phyloP scores from a whole-genome alignment of 2,329 filamentous ascomycete genomes.

The Aspergillus quadricinctus region DNA sequence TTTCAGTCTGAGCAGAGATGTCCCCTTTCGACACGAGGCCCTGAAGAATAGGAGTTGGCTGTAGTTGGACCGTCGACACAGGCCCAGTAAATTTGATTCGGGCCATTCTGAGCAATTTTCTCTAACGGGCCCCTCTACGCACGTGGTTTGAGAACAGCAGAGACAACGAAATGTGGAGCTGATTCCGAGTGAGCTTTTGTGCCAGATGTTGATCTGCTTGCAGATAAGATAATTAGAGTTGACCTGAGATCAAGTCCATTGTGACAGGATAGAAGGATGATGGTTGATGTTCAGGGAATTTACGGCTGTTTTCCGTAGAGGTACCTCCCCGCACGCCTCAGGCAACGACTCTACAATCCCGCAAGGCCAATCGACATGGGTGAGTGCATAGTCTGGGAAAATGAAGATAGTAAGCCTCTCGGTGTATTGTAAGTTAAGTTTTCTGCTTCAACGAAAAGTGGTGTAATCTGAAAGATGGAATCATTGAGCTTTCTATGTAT shows the following conservation, averaged over 20 bases:
- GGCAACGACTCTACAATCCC: neutral
- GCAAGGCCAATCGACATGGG: neutral
- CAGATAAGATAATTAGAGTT: neutral
- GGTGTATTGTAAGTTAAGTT: neutral
- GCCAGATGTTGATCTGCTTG: neutral
- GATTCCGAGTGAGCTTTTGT: neutral
- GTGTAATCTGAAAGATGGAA: neutral
- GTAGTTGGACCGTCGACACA: slow-evolving; percentile 14
- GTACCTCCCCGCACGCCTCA: neutral
- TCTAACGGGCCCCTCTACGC: neutral
- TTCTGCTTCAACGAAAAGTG: neutral
- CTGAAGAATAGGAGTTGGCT: slow-evolving; percentile 8
- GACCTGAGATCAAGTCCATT: neutral
- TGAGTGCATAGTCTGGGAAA: neutral
- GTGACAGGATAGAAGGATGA: neutral
- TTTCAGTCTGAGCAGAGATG: slow-evolving; percentile 9
- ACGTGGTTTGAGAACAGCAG: neutral
- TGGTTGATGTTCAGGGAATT: neutral
- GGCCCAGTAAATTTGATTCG: slow-evolving; percentile 22
- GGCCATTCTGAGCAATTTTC: slow-evolving; percentile 14
- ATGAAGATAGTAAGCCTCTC: neutral
- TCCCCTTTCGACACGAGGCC: slow-evolving; percentile 4
- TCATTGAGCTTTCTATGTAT: neutral
- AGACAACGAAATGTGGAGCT: neutral
- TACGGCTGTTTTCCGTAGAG: neutral